Evolutionary conservation across 352 stramenopile species (phyloP).

Genomic region (Phytophthora fragariaefolia): DNA sequence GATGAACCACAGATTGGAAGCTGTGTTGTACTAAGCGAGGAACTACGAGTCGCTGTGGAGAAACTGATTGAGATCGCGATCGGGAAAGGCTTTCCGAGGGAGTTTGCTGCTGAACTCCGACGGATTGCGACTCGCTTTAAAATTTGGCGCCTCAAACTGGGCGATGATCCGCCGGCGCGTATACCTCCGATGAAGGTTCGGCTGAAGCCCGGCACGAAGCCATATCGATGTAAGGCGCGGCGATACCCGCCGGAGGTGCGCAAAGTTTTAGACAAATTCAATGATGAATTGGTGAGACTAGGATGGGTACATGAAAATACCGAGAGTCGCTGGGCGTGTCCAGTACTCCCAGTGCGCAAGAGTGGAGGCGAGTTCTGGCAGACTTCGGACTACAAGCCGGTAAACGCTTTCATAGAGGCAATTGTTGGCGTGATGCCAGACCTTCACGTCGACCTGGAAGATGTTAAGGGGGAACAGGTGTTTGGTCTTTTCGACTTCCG

Average conservation of each 20-base stretch:
- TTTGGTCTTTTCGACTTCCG: slow-evolving; percentile 24
- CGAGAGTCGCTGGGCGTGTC: slow-evolving; percentile 22
- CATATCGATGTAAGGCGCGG: slow-evolving; percentile 19
- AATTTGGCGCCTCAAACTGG: slow-evolving; percentile 4
- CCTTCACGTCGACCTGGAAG: slow-evolving; percentile 10
- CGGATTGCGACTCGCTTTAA: slow-evolving; percentile 14
- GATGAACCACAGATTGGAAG: slow-evolving; percentile 9
- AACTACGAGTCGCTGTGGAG: slow-evolving; percentile 4
- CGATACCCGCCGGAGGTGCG: slow-evolving; percentile 18
- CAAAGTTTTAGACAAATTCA: slow-evolving; percentile 23
- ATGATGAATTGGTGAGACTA: slow-evolving; percentile 15
- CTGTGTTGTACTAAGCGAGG: neutral
- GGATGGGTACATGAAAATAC: slow-evolving; percentile 29
- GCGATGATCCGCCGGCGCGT: slow-evolving; percentile 4
- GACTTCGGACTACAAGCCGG: slow-evolving; percentile 26
- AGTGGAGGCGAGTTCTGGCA: slow-evolving; percentile 11
- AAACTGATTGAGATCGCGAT: slow-evolving; percentile 1
- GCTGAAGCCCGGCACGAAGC: slow-evolving; percentile 12
- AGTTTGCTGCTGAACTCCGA: neutral
- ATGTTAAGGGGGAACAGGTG: neutral
- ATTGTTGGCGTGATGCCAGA: slow-evolving; percentile 35
- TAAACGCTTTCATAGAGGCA: slow-evolving; percentile 19
- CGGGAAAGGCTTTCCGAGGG: neutral
- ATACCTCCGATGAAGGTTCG: slow-evolving; percentile 20
- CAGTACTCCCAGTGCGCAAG: slow-evolving; percentile 24